Conservation (phyloP, 305 asterid species). For the Ilex paraguariensis region DNA sequence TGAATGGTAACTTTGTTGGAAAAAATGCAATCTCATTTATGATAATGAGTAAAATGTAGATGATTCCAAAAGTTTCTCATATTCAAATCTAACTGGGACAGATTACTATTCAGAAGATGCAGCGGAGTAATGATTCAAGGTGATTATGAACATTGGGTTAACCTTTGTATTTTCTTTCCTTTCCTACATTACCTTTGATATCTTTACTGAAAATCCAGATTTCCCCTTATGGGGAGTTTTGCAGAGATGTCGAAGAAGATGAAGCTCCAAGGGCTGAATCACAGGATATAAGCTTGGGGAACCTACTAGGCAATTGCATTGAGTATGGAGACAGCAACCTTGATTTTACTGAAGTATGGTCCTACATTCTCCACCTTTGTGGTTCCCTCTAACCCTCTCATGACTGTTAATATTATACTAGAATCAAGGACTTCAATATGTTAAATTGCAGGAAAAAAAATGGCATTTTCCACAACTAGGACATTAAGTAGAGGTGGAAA, state of each 20-base stretch:
- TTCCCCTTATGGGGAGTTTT: constrained; percentile 13
- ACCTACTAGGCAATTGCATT: constrained; percentile 27
- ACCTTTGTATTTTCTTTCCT: neutral
- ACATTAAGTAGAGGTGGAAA: neutral
- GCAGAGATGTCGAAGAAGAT: constrained; percentile 54
- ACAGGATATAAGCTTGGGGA: constrained; percentile 32
- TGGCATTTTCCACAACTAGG: neutral
- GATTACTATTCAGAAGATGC: constrained; percentile 79
- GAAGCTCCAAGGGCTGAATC: constrained; percentile 36
- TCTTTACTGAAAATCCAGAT: constrained; percentile 6
- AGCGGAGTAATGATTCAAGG: constrained; percentile 58
- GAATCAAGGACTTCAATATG: too few relatives aligned
- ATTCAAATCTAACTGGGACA: constrained; percentile 21
- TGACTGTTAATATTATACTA: too few relatives aligned
- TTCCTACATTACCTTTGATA: constrained; percentile 1
- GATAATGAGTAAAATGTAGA: neutral
- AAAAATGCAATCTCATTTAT: neutral
- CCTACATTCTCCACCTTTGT: constrained; percentile 2
- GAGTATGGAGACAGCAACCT: constrained; percentile 25
- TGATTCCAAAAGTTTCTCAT: constrained; percentile 5
- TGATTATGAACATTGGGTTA: constrained; percentile 21
- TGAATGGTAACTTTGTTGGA: neutral
- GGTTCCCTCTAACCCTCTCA: too few relatives aligned
- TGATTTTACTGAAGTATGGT: constrained; percentile 61
- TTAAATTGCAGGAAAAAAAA: neutral